A percentile compares a stretch with the other conserved stretches of the same genome.
phyloP scores from a whole-genome alignment of 306 rosid genomes.

The Cicer judaicum region DNA sequence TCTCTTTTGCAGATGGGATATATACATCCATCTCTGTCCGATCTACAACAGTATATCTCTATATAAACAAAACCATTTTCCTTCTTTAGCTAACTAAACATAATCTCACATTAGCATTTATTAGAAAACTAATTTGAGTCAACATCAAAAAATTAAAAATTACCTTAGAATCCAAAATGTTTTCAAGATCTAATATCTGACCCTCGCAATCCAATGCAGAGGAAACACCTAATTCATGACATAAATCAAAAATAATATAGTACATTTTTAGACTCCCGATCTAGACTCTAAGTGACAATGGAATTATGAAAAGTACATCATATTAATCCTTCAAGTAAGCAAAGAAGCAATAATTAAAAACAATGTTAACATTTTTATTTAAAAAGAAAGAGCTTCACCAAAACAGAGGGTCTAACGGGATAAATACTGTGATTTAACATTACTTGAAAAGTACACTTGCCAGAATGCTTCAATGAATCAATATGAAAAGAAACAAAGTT shows the following conservation, averaged over 20 bases:
- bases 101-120: slow-evolving; percentile 31
- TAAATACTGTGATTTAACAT: neutral
- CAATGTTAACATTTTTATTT: neutral
- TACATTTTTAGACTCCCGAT: slow-evolving; percentile 15
- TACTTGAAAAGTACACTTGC: neutral
- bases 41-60: slow-evolving; percentile 77
- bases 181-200: slow-evolving; percentile 84
- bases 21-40: slow-evolving; percentile 63
- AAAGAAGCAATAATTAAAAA: slow-evolving; percentile 13
- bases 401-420: neutral
- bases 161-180: slow-evolving; percentile 79
- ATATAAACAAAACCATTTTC: slow-evolving; percentile 35
- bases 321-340: slow-evolving; percentile 24
- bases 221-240: slow-evolving; percentile 65
- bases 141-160: slow-evolving; percentile 24
- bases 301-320: slow-evolving; percentile 13
- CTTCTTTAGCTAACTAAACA: slow-evolving; percentile 30
- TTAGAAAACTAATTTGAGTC: slow-evolving; percentile 21
- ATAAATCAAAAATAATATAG: slow-evolving; percentile 22
- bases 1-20: slow-evolving; percentile 73
- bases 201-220: slow-evolving; percentile 67
- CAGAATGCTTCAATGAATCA: slow-evolving; percentile 9
- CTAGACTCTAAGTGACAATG: slow-evolving; percentile 16
- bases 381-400: slow-evolving; percentile 13
- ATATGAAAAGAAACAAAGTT: slow-evolving; percentile 13